Percentiles rank a stretch among this genome's conserved stretches.
These are phyloP conservation scores for Lupinus albus DNA, from an alignment of 306 rosid species.

Conservation along the genomic window DNA sequence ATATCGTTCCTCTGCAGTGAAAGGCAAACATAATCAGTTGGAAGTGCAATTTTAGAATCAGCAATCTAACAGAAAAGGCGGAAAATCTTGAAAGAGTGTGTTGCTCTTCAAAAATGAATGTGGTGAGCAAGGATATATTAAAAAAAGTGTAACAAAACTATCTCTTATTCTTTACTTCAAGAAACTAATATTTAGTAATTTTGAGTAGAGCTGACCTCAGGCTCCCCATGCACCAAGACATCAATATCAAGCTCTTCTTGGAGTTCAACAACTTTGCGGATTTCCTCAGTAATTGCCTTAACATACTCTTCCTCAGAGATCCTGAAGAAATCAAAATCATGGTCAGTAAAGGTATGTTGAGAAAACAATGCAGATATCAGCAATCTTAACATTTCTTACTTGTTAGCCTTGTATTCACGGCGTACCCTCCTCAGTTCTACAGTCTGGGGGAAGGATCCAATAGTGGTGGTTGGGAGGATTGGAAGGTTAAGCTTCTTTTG, in stretches of 20 bases:
- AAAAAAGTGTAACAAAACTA: not conserved
- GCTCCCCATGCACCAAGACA: constrained; percentile 94
- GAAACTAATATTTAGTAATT: not conserved
- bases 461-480: constrained; percentile 91
- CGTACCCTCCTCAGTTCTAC: constrained; percentile 84
- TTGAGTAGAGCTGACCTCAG: constrained; percentile 67
- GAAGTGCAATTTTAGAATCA: constrained; percentile 19
- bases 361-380: constrained; percentile 23
- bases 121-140: not conserved
- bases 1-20: constrained; percentile 83
- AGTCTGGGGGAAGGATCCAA: constrained; percentile 96
- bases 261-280: constrained; percentile 72
- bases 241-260: constrained; percentile 94
- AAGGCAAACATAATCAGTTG: constrained; percentile 37
- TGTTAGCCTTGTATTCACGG: constrained; percentile 91
- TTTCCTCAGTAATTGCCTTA: constrained; percentile 73
- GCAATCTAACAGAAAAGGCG: not conserved
- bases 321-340: constrained; percentile 48
- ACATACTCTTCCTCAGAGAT: constrained; percentile 83
- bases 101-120: not conserved
- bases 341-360: constrained; percentile 32
- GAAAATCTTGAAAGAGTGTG: constrained; percentile 8
- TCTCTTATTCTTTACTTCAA: constrained; percentile 5
- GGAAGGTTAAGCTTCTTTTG: constrained; percentile 96
- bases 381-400: constrained; percentile 52